Conservation (phyloP, 2,329 filamentous ascomycete genomes). For the Talaromyces sp. region DNA sequence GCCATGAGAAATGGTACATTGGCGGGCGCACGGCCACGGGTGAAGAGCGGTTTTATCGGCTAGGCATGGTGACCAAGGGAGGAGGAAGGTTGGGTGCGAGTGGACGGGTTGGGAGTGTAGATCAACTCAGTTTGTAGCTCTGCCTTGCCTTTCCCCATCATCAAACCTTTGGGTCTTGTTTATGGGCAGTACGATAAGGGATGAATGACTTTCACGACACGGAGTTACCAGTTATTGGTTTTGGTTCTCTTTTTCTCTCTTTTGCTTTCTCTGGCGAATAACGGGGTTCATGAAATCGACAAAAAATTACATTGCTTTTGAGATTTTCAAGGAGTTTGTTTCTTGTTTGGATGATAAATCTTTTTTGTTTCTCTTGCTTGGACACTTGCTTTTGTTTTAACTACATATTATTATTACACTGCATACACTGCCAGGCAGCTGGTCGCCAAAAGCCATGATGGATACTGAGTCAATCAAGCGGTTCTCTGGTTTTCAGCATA, state of each 20-base stretch:
- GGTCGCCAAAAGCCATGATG: neutral
- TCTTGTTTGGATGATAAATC: neutral
- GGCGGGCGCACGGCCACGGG: constrained; percentile 42
- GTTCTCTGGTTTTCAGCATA: no score
- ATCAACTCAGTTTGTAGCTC: constrained; percentile 45
- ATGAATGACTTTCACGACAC: neutral
- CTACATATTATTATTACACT: neutral
- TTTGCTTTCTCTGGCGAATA: neutral
- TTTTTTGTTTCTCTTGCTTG: neutral
- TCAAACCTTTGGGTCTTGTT: no score
- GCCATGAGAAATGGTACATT: constrained; percentile 48
- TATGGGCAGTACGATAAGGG: neutral
- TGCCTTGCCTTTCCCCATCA: neutral
- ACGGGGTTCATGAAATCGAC: neutral
- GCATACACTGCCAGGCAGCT: neutral
- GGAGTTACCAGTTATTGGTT: neutral
- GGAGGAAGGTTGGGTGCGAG: constrained; percentile 37
- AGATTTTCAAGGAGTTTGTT: neutral
- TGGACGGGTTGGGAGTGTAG: constrained; percentile 41
- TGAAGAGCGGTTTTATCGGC: constrained; percentile 44
- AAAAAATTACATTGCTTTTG: neutral
- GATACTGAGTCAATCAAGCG: neutral
- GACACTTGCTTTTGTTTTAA: neutral
- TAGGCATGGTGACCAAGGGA: constrained; percentile 44
- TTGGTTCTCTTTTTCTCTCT: no score